Evolutionary conservation across 2,329 filamentous ascomycete species (phyloP).

Genomic region (Aspergillus sp.): DNA sequence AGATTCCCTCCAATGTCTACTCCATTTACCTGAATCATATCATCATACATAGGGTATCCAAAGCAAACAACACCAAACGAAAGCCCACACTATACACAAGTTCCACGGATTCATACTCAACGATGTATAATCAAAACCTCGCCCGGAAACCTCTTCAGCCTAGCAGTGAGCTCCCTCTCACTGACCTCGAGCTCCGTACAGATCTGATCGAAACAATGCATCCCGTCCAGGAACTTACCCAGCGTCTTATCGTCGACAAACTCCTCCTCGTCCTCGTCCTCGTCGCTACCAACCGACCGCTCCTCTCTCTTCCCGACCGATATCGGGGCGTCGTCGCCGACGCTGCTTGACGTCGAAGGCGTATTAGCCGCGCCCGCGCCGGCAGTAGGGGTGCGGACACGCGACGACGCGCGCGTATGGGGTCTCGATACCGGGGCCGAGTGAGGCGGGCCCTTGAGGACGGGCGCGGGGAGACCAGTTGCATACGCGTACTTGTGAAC

Average conservation of each 20-base stretch:
- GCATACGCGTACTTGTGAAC: conserved; percentile 80
- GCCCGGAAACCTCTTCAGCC: conserved; percentile 34
- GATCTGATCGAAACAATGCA: conserved; percentile 43
- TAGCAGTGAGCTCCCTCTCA: conserved; percentile 36
- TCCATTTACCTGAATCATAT: too few species aligned
- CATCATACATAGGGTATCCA: not conserved
- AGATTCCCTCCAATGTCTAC: too few species aligned
- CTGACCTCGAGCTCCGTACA: conserved; percentile 42
- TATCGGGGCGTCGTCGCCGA: conserved; percentile 12
- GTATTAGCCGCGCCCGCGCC: not conserved
- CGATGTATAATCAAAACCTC: conserved; percentile 40
- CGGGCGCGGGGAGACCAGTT: conserved; percentile 23
- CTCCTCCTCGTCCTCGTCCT: conserved; percentile 25
- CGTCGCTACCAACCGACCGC: conserved; percentile 6
- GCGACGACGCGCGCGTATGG: conserved; percentile 18
- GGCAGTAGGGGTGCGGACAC: conserved; percentile 10
- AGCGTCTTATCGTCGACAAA: conserved; percentile 28
- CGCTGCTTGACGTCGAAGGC: conserved; percentile 9
- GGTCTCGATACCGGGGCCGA: conserved; percentile 4
- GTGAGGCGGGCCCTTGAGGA: conserved; percentile 11
- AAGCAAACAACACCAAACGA: not conserved
- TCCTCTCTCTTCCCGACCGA: conserved; percentile 22
- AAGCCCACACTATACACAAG: too few species aligned
- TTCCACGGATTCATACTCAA: conserved; percentile 19
- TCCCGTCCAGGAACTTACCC: conserved; percentile 37